A percentile compares a stretch with the other conserved stretches of the same genome.
phyloP scores from a whole-genome alignment of 768 basidiomycete genomes.

The Suillus sp. region DNA sequence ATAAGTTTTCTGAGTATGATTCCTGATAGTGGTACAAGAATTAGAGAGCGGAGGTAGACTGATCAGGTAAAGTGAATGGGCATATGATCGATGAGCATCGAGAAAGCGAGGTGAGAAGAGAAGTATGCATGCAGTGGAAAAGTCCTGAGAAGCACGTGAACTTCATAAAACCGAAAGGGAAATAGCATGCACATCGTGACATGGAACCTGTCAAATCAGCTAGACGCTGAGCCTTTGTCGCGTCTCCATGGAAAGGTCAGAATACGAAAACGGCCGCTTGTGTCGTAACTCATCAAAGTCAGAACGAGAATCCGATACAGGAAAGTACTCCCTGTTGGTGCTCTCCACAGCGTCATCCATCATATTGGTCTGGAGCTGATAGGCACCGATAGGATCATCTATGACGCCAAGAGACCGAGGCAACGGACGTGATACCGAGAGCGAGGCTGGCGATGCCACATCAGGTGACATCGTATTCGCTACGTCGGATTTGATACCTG shows the following conservation, averaged over 20 bases:
- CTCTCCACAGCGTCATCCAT: constrained; percentile 6
- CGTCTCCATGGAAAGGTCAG: constrained; percentile 16
- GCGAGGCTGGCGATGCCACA: constrained; percentile 33
- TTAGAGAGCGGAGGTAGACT: constrained; percentile 33
- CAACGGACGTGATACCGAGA: constrained; percentile 32
- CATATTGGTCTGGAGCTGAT: constrained; percentile 21
- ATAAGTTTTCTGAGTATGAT: constrained; percentile 19
- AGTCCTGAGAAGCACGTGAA: constrained; percentile 16
- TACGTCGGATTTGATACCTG: constrained; percentile 36
- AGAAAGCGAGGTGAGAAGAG: constrained; percentile 15
- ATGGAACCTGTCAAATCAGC: not conserved
- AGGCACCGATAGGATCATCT: constrained; percentile 28
- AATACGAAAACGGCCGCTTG: constrained; percentile 25
- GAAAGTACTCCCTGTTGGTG: constrained; percentile 31
- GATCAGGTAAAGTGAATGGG: constrained; percentile 26
- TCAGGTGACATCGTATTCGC: constrained; percentile 36
- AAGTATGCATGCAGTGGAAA: constrained; percentile 31
- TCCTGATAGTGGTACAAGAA: constrained; percentile 16
- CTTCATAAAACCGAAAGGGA: not conserved
- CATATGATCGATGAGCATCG: constrained; percentile 23
- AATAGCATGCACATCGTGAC: not conserved
- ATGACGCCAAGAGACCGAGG: constrained; percentile 22
- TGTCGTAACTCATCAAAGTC: constrained; percentile 30
- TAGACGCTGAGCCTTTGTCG: constrained; percentile 4
- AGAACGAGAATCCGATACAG: constrained; percentile 38